Evolutionary conservation across 306 rosid species (phyloP), one percentile per base, ranked within the genome.

Genomic region (Malus sieversii): DNA sequence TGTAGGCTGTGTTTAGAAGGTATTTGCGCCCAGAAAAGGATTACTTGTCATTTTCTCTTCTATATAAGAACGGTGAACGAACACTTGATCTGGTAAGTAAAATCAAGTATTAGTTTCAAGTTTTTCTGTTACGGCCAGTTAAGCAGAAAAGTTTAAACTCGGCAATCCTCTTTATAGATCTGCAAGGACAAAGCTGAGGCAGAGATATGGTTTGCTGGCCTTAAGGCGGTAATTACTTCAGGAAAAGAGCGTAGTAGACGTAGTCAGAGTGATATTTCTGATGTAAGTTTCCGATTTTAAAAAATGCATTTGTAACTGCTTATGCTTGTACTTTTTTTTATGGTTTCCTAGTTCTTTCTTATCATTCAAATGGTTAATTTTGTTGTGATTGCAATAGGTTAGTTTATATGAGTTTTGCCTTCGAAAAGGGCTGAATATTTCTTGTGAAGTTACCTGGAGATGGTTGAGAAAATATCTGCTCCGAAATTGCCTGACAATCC

Each of bases 151-250:
- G 38, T 68, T 35, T 66, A 66, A 81, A 53, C 62, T 70, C 38
- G 66, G 72, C 62, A 68, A 66, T 75, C 10, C 20, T 61, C 22
- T 59, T 75, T 84, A 70, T 88, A 95, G 97, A 86, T 92, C 72
- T 95, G 98, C 93, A 95, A 95, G 92, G 98, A 92, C 84, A 86
- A 88, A 87, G 87, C 90, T 73, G 98, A 92, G 84, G 87, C 83
- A 77, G 97, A 92, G 79, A 58, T 89, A 71, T 95, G 97, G 98
- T 75, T 95, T 84, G 86, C 82, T 64, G 86, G 91, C 76, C 97
- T 95, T 70, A 86, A 89, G 84, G 82, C 88, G 73, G 82, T 95
- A 81, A 87, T 92, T 80, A 81, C 91, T 78, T 12, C 87, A 33
- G 86, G 90, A 74, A 40, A 73, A 82, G 88, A 69, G 4, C 85